Conservation (phyloP, 306 rosid species). For the Malus asiatica region DNA sequence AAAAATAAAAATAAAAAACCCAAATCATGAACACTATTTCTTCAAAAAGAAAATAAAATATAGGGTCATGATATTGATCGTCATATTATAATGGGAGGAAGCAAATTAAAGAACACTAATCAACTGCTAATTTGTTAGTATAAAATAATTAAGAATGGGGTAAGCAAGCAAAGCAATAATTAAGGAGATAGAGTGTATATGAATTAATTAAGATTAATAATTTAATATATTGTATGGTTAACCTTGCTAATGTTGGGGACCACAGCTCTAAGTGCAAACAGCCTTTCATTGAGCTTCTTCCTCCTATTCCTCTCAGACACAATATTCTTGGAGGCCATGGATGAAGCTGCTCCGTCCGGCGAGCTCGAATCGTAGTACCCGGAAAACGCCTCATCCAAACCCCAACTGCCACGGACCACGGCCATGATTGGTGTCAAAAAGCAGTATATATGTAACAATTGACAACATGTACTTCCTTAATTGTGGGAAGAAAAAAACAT, state of each 20-base stretch:
- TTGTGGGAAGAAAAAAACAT: background rate
- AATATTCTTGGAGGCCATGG: slow-evolving; percentile 80
- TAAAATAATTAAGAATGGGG: no score
- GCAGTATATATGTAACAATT: background rate
- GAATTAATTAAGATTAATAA: background rate
- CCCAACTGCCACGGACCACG: slow-evolving; percentile 44
- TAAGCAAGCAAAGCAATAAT: background rate
- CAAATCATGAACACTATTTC: background rate
- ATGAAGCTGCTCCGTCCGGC: slow-evolving; percentile 82
- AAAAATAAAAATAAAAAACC: background rate
- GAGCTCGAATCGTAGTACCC: slow-evolving; percentile 86
- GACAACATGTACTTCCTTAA: background rate
- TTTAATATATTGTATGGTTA: background rate
- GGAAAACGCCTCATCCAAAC: slow-evolving; percentile 64
- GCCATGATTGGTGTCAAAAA: background rate
- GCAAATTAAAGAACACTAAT: background rate
- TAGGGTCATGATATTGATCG: background rate
- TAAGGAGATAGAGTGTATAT: background rate
- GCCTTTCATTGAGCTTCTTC: slow-evolving; percentile 86
- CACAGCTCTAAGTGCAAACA: slow-evolving; percentile 85
- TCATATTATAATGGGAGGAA: background rate
- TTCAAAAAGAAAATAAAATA: background rate
- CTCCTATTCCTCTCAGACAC: slow-evolving; percentile 86
- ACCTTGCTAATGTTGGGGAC: slow-evolving; percentile 97
- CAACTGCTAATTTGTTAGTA: background rate